Percentiles rank a stretch among this genome's conserved stretches.
Evolutionary conservation across 2,329 filamentous ascomycete species (phyloP).

Genomic region (Fusarium nematophilum): DNA sequence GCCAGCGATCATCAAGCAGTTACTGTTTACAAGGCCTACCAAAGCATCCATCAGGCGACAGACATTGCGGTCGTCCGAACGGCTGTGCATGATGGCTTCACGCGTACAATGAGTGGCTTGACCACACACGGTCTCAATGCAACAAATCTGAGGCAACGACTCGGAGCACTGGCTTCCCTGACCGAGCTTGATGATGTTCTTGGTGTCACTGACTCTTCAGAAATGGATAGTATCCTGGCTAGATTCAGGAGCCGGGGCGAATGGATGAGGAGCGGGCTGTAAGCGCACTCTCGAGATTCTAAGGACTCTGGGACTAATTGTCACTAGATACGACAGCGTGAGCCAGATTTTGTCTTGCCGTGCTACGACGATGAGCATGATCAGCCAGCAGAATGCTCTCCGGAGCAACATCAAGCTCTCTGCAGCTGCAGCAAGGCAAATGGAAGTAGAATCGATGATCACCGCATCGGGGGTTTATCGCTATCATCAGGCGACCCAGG

Average conservation of each 20-base stretch:
- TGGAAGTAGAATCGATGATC: constrained; percentile 82
- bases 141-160: constrained; percentile 62
- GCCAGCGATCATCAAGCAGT: constrained; percentile 71
- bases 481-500: constrained; percentile 84
- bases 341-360: constrained; percentile 84
- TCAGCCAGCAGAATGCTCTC: constrained; percentile 77
- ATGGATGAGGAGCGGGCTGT: constrained; percentile 89
- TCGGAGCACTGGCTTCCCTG: constrained; percentile 76
- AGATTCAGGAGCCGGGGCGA: constrained; percentile 73
- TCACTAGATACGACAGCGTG: constrained; percentile 76
- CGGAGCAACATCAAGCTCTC: constrained; percentile 70
- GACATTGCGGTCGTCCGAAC: constrained; percentile 64
- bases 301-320: constrained; percentile 13
- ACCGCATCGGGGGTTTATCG: constrained; percentile 80
- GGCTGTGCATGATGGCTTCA: constrained; percentile 73
- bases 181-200: constrained; percentile 86
- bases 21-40: constrained; percentile 82
- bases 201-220: constrained; percentile 65
- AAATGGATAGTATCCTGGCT: constrained; percentile 71
- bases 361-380: constrained; percentile 82
- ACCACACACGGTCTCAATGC: constrained; percentile 61
- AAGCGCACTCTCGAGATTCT: constrained; percentile 48
- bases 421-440: constrained; percentile 71
- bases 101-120: constrained; percentile 69
- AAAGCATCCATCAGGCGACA: constrained; percentile 77